phyloP scores from a whole-genome alignment of 2,329 filamentous ascomycete genomes.

The Calonectria multiphialidica region DNA sequence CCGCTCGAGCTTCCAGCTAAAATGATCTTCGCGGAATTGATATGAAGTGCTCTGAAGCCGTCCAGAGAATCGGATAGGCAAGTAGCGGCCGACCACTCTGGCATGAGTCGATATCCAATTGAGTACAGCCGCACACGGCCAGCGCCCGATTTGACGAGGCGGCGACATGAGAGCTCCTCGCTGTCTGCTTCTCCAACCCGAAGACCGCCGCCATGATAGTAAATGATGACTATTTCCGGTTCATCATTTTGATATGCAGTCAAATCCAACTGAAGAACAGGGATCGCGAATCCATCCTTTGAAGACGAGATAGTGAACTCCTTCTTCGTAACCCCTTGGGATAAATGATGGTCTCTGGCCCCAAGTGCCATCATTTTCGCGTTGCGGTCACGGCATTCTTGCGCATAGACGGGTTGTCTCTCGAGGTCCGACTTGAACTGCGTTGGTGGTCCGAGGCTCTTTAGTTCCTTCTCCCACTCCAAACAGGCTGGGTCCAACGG shows the following conservation, averaged over 20 bases:
- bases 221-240: slow-evolving; percentile 51
- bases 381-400: slow-evolving; percentile 54
- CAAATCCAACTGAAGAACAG: slow-evolving; percentile 50
- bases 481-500: slow-evolving; percentile 56
- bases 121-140: slow-evolving; percentile 54
- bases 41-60: slow-evolving; percentile 44
- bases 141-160: slow-evolving; percentile 49
- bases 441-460: slow-evolving; percentile 30
- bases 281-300: slow-evolving; percentile 49
- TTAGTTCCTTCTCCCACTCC: slow-evolving; percentile 48
- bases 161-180: slow-evolving; percentile 61
- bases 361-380: slow-evolving; percentile 50
- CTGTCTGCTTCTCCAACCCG: slow-evolving; percentile 61
- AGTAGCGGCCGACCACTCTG: slow-evolving; percentile 51
- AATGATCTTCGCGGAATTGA: slow-evolving; percentile 42
- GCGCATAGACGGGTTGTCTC: slow-evolving; percentile 55
- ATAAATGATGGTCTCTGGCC: slow-evolving; percentile 52
- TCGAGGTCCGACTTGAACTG: slow-evolving; percentile 41
- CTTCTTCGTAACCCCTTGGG: slow-evolving; percentile 46
- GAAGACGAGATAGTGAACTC: slow-evolving; percentile 48
- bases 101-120: slow-evolving; percentile 60
- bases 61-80: slow-evolving; percentile 57
- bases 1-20: slow-evolving; percentile 61
- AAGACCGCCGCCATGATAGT: slow-evolving; percentile 63
- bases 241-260: slow-evolving; percentile 17